Conservation (phyloP, 805 yeast species). For the Yamadazyma paraphyllophila region DNA sequence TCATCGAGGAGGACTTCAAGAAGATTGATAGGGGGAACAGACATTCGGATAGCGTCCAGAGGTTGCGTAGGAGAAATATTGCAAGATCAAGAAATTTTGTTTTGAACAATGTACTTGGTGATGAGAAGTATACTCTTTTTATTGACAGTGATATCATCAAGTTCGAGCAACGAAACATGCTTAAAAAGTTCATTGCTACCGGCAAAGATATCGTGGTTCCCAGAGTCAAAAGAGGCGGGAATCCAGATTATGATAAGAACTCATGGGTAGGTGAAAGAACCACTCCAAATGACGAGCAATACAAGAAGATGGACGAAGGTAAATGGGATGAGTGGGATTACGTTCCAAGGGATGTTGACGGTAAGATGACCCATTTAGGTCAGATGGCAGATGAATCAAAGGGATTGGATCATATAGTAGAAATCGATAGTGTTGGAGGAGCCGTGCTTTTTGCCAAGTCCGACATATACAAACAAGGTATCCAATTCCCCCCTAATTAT, state of each 20-base stretch:
- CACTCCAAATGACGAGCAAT: constrained; percentile 28
- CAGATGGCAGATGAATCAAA: neutral
- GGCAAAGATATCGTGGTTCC: constrained; percentile 38
- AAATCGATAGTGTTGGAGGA: constrained; percentile 52
- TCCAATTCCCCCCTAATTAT: constrained; percentile 45
- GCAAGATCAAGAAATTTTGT: constrained; percentile 39
- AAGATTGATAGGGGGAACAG: constrained; percentile 21
- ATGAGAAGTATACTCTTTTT: constrained; percentile 34
- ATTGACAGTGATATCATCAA: constrained; percentile 35
- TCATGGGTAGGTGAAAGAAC: constrained; percentile 41
- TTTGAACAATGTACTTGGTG: constrained; percentile 23
- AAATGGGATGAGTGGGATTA: constrained; percentile 32
- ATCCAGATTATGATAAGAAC: constrained; percentile 36
- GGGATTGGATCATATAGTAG: constrained; percentile 15
- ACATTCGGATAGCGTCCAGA: constrained; percentile 29
- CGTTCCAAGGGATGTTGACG: constrained; percentile 31
- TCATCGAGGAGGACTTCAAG: constrained; percentile 25
- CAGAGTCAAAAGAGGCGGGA: constrained; percentile 24
- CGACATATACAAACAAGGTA: constrained; percentile 44
- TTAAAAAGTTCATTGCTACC: constrained; percentile 24
- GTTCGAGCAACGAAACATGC: constrained; percentile 23
- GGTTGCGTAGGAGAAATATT: constrained; percentile 33
- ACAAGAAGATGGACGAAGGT: constrained; percentile 23
- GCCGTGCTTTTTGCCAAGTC: constrained; percentile 47
- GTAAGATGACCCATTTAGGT: constrained; percentile 29